Conservation (phyloP, 164 flowering plant species). For the Macadamia tetraphylla region DNA sequence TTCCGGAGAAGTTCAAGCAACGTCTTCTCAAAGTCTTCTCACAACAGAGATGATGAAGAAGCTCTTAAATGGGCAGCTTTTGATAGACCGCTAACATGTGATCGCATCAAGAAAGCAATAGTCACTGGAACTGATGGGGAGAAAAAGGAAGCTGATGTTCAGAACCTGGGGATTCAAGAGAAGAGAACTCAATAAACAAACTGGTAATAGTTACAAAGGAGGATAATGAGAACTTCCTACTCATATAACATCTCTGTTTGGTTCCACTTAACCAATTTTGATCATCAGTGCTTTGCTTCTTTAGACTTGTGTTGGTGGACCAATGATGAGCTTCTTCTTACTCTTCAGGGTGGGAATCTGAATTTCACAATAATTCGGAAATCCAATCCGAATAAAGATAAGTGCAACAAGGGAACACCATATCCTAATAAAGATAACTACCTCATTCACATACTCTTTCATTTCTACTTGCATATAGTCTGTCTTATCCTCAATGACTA, state of each 20-base stretch:
- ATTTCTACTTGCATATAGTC: too few species aligned
- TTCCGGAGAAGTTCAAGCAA: neutral
- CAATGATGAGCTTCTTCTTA: neutral
- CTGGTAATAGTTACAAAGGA: conserved; percentile 54
- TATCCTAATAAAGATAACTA: too few species aligned
- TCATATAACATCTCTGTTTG: conserved; percentile 1
- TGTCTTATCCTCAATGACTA: too few species aligned
- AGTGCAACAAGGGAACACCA: too few species aligned
- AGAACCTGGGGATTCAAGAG: conserved; percentile 33
- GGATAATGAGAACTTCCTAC: conserved; percentile 77
- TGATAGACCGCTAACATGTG: conserved; percentile 43
- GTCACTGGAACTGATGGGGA: conserved; percentile 22
- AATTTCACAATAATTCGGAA: too few species aligned
- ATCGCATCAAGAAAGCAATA: conserved; percentile 37
- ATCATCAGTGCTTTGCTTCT: neutral
- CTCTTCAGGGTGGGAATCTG: conserved; percentile 8
- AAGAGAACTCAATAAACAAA: conserved; percentile 50
- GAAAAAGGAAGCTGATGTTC: conserved; percentile 28
- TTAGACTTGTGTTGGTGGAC: neutral
- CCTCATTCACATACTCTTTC: too few species aligned
- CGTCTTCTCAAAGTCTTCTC: neutral
- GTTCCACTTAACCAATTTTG: too few species aligned
- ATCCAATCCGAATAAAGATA: too few species aligned
- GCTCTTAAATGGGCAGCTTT: conserved; percentile 53
- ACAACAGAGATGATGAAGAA: conserved; percentile 24